These are phyloP conservation scores for Pythium sp. DNA, from an alignment of 352 stramenopile genomes.

Conservation along the genomic window DNA sequence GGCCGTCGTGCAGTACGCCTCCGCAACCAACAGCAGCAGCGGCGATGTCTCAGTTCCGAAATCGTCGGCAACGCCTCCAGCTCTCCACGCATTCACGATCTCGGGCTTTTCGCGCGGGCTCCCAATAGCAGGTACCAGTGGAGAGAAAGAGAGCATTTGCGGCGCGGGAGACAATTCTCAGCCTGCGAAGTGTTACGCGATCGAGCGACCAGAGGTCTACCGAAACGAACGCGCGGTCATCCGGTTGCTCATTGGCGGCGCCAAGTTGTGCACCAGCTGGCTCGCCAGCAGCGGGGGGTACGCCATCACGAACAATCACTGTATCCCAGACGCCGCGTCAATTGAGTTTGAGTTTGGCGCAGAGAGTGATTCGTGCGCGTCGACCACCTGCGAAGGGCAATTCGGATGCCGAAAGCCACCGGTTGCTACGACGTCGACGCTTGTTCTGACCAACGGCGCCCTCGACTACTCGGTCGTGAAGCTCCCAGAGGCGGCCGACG, in stretches of 20 bases:
- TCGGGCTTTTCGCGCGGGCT: not conserved
- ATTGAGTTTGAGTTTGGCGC: conserved; percentile 39
- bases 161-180: not conserved
- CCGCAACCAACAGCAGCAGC: not conserved
- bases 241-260: conserved; percentile 30
- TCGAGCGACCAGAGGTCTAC: conserved; percentile 15
- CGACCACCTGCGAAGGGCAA: conserved; percentile 23
- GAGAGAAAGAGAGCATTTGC: not conserved
- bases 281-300: conserved; percentile 39
- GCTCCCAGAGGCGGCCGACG: conserved; percentile 21
- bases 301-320: conserved; percentile 48
- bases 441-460: conserved; percentile 20
- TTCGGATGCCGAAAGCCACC: conserved; percentile 18
- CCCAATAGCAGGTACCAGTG: not conserved
- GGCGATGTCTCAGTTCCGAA: not conserved
- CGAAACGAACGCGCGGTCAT: conserved; percentile 29
- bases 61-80: not conserved
- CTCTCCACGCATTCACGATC: not conserved
- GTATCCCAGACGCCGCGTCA: conserved; percentile 24
- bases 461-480: conserved; percentile 52
- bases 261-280: conserved; percentile 36
- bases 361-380: conserved; percentile 28
- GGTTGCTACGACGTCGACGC: conserved; percentile 25
- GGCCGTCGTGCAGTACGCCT: not conserved
- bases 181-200: not conserved